A percentile compares a stretch with the other conserved stretches of the same genome.
Conservation (phyloP, 805 yeast genomes). For the Yarrowia phangngaensis region DNA sequence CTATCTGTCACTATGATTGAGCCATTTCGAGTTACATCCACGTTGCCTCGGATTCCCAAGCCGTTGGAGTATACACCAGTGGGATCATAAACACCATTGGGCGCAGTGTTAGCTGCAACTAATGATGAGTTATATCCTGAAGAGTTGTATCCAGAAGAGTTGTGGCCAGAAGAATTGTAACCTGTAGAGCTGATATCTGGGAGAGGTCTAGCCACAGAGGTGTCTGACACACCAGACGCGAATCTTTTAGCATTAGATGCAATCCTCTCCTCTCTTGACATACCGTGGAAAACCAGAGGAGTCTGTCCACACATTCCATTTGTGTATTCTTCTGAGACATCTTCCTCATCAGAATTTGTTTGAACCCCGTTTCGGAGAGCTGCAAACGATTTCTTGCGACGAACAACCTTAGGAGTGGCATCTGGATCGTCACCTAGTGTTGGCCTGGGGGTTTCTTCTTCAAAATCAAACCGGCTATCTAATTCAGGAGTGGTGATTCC, state of each 20-base stretch:
- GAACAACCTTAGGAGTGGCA: slow-evolving; percentile 10
- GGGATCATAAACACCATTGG: slow-evolving; percentile 6
- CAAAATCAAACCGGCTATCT: neutral
- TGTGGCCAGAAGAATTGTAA: slow-evolving; percentile 2
- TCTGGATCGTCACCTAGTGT: neutral
- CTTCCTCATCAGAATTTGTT: slow-evolving; percentile 28
- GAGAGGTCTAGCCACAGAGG: neutral
- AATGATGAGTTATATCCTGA: slow-evolving; percentile 6
- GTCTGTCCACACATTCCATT: too few relatives aligned
- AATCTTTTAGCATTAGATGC: neutral
- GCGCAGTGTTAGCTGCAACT: slow-evolving; percentile 9
- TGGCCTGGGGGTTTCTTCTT: slow-evolving; percentile 2
- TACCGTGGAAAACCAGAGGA: neutral
- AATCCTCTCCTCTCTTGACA: neutral
- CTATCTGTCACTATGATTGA: too few relatives aligned
- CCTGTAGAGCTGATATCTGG: slow-evolving; percentile 2
- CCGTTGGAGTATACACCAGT: slow-evolving; percentile 1
- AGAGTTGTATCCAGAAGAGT: slow-evolving; percentile 4
- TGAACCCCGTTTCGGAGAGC: slow-evolving; percentile 33
- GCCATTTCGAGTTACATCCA: too few relatives aligned
- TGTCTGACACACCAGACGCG: neutral
- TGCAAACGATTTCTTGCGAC: slow-evolving; percentile 19
- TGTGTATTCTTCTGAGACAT: slow-evolving; percentile 28
- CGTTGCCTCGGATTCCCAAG: too few relatives aligned
- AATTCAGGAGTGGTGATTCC: slow-evolving; percentile 9